A percentile compares a stretch with the other conserved stretches of the same genome.
These are phyloP conservation scores for Alternaria incomplexa DNA, from an alignment of 2,329 filamentous ascomycete genomes.

Conservation along the genomic window DNA sequence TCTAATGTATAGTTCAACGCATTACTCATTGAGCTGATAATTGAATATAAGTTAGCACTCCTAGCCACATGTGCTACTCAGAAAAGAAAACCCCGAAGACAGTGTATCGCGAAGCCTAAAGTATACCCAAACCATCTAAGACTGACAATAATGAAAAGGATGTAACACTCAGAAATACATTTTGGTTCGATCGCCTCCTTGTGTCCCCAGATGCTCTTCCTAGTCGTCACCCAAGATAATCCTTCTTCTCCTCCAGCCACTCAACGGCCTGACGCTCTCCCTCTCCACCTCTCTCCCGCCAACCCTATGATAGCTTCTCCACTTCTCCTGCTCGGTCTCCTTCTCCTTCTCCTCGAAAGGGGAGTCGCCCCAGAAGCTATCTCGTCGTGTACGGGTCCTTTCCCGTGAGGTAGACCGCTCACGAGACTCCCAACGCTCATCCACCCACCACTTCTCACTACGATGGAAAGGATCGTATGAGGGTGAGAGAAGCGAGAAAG, in stretches of 20 bases:
- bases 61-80: not conserved
- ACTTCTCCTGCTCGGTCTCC: constrained; percentile 30
- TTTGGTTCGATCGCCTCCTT: not conserved
- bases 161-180: not conserved
- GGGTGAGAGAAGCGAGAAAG: constrained; percentile 21
- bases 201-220: not conserved
- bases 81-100: not conserved
- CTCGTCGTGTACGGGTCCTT: constrained; percentile 3
- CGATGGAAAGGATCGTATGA: constrained; percentile 25
- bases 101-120: not conserved
- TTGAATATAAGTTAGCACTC: not conserved
- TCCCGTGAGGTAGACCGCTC: constrained; percentile 22
- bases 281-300: constrained; percentile 34
- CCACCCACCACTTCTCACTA: constrained; percentile 35
- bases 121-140: not conserved
- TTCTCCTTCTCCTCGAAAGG: constrained; percentile 15
- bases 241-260: constrained; percentile 23
- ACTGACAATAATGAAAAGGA: not conserved
- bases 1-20: not conserved
- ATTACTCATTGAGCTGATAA: not conserved
- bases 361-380: constrained; percentile 18
- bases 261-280: constrained; percentile 40
- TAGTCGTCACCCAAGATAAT: constrained; percentile 5
- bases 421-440: constrained; percentile 35
- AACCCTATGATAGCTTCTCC: constrained; percentile 27